Evolutionary conservation across 164 flowering plant species (phyloP).

Genomic region (Brasenia schreberi): DNA sequence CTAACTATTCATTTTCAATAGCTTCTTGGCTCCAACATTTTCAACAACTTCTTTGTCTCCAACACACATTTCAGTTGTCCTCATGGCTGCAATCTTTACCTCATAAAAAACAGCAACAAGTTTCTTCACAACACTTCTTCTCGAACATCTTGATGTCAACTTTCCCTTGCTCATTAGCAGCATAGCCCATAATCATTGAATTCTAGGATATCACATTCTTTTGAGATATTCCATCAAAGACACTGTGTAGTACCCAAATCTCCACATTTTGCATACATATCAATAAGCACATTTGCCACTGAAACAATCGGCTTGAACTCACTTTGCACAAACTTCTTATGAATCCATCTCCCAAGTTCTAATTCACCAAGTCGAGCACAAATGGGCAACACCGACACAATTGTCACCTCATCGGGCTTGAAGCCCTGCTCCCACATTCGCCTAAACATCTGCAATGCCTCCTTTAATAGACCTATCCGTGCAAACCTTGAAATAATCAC

Average conservation of each 20-base stretch:
- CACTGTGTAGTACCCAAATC: slow-evolving; percentile 27
- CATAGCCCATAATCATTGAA: too few relatives aligned
- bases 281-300: slow-evolving; percentile 54
- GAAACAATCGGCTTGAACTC: slow-evolving; percentile 24
- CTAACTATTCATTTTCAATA: too few relatives aligned
- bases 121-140: too few relatives aligned
- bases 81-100: too few relatives aligned
- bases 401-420: slow-evolving; percentile 61
- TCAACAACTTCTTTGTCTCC: too few relatives aligned
- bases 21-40: too few relatives aligned
- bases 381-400: slow-evolving; percentile 51
- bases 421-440: slow-evolving; percentile 48
- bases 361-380: slow-evolving; percentile 60
- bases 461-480: slow-evolving; percentile 35
- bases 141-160: too few relatives aligned
- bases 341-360: slow-evolving; percentile 44
- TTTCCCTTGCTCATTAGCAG: too few relatives aligned
- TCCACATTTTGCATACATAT: slow-evolving; percentile 62
- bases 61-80: too few relatives aligned
- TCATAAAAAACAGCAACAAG: too few relatives aligned
- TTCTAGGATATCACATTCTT: too few relatives aligned
- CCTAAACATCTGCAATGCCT: slow-evolving; percentile 45
- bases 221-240: too few relatives aligned
- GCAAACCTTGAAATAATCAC: slow-evolving; percentile 51
- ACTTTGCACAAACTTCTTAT: slow-evolving; percentile 31